Evolutionary conservation across 768 basidiomycete genomes (phyloP).

Genomic region (Mycena filopes): DNA sequence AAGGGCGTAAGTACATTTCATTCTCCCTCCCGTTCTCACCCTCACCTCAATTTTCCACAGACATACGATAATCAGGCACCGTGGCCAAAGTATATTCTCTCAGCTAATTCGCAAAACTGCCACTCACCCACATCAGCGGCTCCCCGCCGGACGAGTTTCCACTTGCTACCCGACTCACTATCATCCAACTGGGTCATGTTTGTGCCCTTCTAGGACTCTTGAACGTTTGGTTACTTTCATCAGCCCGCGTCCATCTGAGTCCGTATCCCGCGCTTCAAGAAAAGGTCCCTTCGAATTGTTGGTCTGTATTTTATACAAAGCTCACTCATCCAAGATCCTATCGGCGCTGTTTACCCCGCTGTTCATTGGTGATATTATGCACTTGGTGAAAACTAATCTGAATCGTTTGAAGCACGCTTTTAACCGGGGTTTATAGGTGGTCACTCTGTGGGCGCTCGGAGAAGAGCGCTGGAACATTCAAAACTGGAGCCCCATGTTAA

Average conservation of each 20-base stretch:
- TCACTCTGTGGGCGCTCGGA: slow-evolving; percentile 83
- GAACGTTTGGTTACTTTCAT: slow-evolving; percentile 73
- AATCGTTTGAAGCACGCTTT: too few relatives aligned
- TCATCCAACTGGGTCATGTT: slow-evolving; percentile 81
- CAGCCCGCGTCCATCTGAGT: slow-evolving; percentile 69
- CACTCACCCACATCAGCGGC: slow-evolving; percentile 28
- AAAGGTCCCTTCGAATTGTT: slow-evolving; percentile 17
- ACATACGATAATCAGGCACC: slow-evolving; percentile 81
- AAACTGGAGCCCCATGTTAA: slow-evolving; percentile 76
- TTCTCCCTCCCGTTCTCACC: slow-evolving; percentile 7
- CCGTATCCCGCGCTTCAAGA: slow-evolving; percentile 74
- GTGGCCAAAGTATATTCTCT: slow-evolving; percentile 57
- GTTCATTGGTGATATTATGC: slow-evolving; percentile 73
- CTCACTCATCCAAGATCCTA: slow-evolving; percentile 57
- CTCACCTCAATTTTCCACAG: slow-evolving; percentile 47
- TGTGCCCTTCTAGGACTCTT: slow-evolving; percentile 79
- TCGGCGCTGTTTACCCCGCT: slow-evolving; percentile 73
- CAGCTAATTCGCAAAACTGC: neutral
- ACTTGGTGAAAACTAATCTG: too few relatives aligned
- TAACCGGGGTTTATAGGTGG: slow-evolving; percentile 49
- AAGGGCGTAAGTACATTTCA: slow-evolving; percentile 57
- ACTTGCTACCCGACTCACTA: slow-evolving; percentile 78
- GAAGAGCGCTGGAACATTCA: slow-evolving; percentile 70
- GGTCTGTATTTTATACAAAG: neutral
- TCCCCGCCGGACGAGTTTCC: slow-evolving; percentile 54